phyloP scores from a whole-genome alignment of 2,329 filamentous ascomycete species.

The Cladosporium halotolerans region DNA sequence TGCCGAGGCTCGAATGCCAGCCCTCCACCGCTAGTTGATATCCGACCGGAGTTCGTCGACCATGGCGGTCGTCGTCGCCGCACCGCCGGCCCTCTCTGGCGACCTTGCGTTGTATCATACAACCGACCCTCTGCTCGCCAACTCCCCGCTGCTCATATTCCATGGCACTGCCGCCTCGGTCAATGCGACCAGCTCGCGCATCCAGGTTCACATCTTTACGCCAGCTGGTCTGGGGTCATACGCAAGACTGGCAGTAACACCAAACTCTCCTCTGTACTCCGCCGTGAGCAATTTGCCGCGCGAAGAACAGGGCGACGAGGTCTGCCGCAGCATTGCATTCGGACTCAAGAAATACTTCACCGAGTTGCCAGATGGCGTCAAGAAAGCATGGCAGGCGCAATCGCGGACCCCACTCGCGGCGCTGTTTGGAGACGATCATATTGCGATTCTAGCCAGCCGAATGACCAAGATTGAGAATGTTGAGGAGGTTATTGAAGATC shows the following conservation, averaged over 20 bases:
- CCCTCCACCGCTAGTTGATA: not conserved
- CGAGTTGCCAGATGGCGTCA: slow-evolving; percentile 73
- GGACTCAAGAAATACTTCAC: slow-evolving; percentile 90
- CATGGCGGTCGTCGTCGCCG: slow-evolving; percentile 37
- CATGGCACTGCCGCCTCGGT: slow-evolving; percentile 71
- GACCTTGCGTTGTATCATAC: slow-evolving; percentile 86
- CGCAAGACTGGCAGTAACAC: slow-evolving; percentile 84
- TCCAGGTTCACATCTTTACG: slow-evolving; percentile 88
- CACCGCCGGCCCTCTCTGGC: slow-evolving; percentile 70
- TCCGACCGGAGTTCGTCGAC: not conserved
- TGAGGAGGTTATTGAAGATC: slow-evolving; percentile 62
- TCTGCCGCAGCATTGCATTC: slow-evolving; percentile 85
- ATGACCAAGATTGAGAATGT: slow-evolving; percentile 79
- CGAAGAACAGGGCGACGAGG: slow-evolving; percentile 91
- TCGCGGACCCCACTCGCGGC: slow-evolving; percentile 49
- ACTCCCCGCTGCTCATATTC: slow-evolving; percentile 81
- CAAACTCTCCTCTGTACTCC: slow-evolving; percentile 82
- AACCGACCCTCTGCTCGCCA: slow-evolving; percentile 73
- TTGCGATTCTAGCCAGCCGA: slow-evolving; percentile 77
- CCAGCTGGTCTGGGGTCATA: slow-evolving; percentile 86
- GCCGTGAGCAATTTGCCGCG: slow-evolving; percentile 85
- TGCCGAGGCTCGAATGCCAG: slow-evolving; percentile 3
- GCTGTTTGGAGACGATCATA: slow-evolving; percentile 86
- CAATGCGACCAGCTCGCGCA: slow-evolving; percentile 85
- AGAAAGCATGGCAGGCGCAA: slow-evolving; percentile 52